Evolutionary conservation across 169 alveolate genomes (phyloP), one percentile per base, ranked within the genome.

Genomic region (Perkinsus olseni): DNA sequence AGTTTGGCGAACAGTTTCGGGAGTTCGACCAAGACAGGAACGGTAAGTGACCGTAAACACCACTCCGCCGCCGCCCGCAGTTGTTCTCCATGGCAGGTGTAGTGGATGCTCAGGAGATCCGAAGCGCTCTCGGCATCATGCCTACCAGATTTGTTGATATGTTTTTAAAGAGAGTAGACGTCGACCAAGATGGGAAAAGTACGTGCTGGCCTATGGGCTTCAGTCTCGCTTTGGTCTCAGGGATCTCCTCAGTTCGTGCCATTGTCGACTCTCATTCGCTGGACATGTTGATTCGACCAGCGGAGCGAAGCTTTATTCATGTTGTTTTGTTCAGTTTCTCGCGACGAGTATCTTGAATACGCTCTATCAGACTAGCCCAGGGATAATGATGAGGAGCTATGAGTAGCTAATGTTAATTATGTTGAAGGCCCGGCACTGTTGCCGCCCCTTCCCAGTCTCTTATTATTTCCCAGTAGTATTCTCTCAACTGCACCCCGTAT

Each of bases 61-160:
- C 62, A 45, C 17, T 45, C 17, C 62, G 62, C 62, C 6, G 24
- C 6, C 62, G 24, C 82, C 10, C 31, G 1, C 34, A 13, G 34
- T 13, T 28, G 28, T 21, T 13, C 82, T 28, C 0, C 17, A 13
- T 62, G 37, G 1, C 17, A 62, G 82, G 82, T 62, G 82, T 62
- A 24, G 82, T 62, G 1, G 82, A 62, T 62, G 82, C 82, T 28
- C 82, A 62, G 34, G 82, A 62, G 82, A 62, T 62, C 82, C 82
- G 82, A 62, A 62, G 82, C 82, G 82, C 82, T 62, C 82, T 62
- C 34, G 82, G 82, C 82, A 28, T 62, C 31, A 62, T 62, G 82
- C 82, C 82, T 62, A 62, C 82, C 82, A 62, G 82, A 62, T 62
- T 62, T 62, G 82, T 62, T 62, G 82, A 62, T 62, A 62, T 62